Evolutionary conservation across 441 rosid species (phyloP), one percentile per base, ranked within the genome.

Genomic region (Theobroma grandiflorum): DNA sequence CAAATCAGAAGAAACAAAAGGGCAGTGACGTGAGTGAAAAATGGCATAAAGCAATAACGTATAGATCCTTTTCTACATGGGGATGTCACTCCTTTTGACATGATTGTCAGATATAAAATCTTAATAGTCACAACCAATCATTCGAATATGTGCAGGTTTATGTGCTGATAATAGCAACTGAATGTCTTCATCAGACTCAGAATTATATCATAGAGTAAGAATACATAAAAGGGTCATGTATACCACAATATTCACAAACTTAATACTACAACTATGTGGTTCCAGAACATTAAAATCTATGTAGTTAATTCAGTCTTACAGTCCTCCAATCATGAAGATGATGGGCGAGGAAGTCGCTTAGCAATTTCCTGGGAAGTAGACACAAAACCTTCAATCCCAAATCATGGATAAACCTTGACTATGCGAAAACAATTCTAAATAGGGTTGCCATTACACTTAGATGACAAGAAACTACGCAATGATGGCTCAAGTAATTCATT

Each of bases 321-420:
- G 59, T 76, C 59, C 81, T 67, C 53, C 68, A 20, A 86, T 90
- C 87, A 92, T 80, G 97, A 88, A n/a, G 89, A 7, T 4, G 92
- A 78, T 40, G 96, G 93, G 16, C 94, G 94, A 10, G 96, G 98
- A 50, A 95, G 92, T 73, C 98, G 87, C 82, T 94, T 92, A 7
- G 92, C 99, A 61, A 95, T 92, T 91, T 95, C 99, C 99, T 94
- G 95, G 69, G 73, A 84, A 74, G 43, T 47, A 38, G 78, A 75
- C 49, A 73, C 16, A 15, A 33, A 50, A 15, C 1, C 7, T 50
- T 83, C 78, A 87, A 75, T 58, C 66, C 40, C 74, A 20, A n/a
- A 4, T 22, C 18, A 20, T 45, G 45, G 20, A 71, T 47, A 57
- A 52, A 47, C 62, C 42, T 64, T 11, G 31, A 59, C 35, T 47